Evolutionary conservation across 352 stramenopile species (phyloP).

Genomic region (Pythium rhizo-oryzae): DNA sequence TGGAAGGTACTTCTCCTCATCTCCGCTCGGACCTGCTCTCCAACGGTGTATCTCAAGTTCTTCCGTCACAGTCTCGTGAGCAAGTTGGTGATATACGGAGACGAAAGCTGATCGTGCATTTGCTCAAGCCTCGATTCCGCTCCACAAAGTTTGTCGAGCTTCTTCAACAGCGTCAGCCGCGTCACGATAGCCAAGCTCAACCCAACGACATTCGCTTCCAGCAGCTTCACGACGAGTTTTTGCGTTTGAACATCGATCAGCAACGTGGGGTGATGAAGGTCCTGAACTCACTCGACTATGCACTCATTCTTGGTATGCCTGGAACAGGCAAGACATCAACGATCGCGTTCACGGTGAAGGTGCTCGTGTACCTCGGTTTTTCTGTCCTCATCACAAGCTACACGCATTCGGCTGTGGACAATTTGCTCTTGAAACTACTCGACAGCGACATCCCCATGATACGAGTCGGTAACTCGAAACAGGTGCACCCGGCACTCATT

Average conservation of each 20-base stretch:
- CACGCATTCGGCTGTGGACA: conserved; percentile 98
- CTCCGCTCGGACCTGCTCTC: conserved; percentile 25
- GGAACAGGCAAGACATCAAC: conserved; percentile 97
- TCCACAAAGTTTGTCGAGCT: conserved; percentile 45
- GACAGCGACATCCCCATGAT: conserved; percentile 62
- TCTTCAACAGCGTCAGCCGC: conserved; percentile 34
- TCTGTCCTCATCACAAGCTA: conserved; percentile 97
- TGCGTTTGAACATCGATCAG: conserved; percentile 78
- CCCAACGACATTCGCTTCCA: background rate
- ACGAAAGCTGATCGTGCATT: conserved; percentile 66
- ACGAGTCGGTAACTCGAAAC: conserved; percentile 66
- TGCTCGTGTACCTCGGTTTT: conserved; percentile 91
- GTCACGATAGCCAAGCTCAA: background rate
- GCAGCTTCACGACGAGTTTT: conserved; percentile 51
- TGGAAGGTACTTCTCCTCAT: conserved; percentile 37
- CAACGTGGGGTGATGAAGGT: conserved; percentile 71
- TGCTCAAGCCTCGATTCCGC: conserved; percentile 64
- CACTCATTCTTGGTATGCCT: conserved; percentile 94
- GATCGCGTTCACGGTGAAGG: conserved; percentile 93
- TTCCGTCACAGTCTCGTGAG: conserved; percentile 26
- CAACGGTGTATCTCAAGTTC: conserved; percentile 18
- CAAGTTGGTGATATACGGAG: conserved; percentile 49
- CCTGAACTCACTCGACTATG: conserved; percentile 93
- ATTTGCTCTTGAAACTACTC: conserved; percentile 94
- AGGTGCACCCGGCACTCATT: conserved; percentile 73